Conservation (phyloP, 164 flowering plant species). For the Liriodendron chinense region DNA sequence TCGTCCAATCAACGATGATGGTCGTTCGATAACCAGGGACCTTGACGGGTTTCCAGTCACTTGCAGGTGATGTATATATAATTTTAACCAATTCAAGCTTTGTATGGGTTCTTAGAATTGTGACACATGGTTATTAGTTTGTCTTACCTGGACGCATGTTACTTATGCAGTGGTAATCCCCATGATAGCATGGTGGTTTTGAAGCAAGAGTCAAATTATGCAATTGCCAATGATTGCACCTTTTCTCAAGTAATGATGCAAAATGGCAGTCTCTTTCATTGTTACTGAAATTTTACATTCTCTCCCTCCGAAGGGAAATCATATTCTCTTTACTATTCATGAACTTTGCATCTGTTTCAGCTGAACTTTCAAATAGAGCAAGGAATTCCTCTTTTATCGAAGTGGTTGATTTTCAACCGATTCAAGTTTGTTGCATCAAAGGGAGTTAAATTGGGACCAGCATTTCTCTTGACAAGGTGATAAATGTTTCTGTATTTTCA, state of each 20-base stretch:
- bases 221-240: constrained; percentile 62
- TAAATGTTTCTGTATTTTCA: neutral
- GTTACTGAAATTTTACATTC: neutral
- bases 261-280: neutral
- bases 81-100: neutral
- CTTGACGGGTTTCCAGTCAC: constrained; percentile 86
- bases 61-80: constrained; percentile 60
- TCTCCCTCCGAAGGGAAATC: neutral
- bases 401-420: constrained; percentile 83
- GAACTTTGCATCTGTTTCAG: constrained; percentile 32
- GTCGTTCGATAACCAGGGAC: constrained; percentile 72
- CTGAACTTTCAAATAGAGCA: constrained; percentile 86
- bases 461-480: constrained; percentile 79
- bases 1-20: constrained; percentile 68
- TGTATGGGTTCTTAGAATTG: neutral
- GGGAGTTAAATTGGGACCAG: constrained; percentile 80
- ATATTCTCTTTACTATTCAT: neutral
- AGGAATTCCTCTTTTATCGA: constrained; percentile 84
- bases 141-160: constrained; percentile 1
- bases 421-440: constrained; percentile 83
- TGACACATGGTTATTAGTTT: neutral
- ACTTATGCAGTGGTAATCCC: constrained; percentile 57
- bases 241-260: constrained; percentile 63
- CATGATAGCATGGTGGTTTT: constrained; percentile 86
- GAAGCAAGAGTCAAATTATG: constrained; percentile 83